Evolutionary conservation across 805 yeast genomes (phyloP).

Genomic region (Metschnikowia koreensis): DNA sequence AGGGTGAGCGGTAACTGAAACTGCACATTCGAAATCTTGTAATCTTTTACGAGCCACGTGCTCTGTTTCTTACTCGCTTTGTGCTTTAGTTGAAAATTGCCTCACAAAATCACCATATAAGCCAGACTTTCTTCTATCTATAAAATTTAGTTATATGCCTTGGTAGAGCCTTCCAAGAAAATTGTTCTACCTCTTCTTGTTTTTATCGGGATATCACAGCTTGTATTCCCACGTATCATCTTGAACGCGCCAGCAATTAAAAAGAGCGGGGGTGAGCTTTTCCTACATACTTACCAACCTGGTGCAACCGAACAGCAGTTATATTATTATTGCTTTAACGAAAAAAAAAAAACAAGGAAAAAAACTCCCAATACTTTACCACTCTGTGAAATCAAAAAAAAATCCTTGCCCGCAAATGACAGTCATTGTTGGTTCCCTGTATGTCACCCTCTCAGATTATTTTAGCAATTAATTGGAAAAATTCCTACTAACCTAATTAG

Average conservation of each 20-base stretch:
- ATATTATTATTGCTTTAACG: neutral
- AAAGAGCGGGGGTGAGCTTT: conserved; percentile 2
- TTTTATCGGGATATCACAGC: neutral
- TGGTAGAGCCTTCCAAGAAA: no score
- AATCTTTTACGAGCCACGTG: neutral
- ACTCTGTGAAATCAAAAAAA: neutral
- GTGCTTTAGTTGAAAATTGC: neutral
- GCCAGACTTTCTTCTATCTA: no score
- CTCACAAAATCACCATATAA: neutral
- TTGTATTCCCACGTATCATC: neutral
- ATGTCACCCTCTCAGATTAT: conserved; percentile 28
- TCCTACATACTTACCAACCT: conserved; percentile 8
- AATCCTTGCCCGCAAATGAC: conserved; percentile 46
- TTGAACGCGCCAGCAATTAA: neutral
- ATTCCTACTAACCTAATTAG: conserved; percentile 31
- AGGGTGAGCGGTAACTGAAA: no score
- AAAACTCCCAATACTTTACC: neutral
- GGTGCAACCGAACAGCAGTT: conserved; percentile 8
- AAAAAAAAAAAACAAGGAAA: neutral
- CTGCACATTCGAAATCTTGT: no score
- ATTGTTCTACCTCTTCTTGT: neutral
- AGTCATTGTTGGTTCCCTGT: conserved; percentile 67
- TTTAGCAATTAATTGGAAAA: neutral
- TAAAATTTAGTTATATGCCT: no score
- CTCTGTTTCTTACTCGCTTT: neutral